A percentile compares a stretch with the other conserved stretches of the same genome.
These are phyloP conservation scores for Penstemon barbatus DNA, from an alignment of 257 asterid genomes.

Conservation along the genomic window DNA sequence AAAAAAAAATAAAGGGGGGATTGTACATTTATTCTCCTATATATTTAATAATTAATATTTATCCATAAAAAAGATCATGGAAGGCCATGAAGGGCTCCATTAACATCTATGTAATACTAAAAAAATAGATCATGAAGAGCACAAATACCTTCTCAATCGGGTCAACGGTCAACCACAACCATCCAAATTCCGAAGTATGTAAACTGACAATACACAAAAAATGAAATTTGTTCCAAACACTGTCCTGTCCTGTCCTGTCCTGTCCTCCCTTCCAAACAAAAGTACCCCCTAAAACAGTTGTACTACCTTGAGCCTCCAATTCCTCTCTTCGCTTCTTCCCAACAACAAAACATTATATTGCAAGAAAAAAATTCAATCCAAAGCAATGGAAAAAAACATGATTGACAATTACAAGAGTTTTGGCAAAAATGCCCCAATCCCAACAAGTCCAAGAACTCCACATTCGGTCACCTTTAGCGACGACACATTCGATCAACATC, in stretches of 20 bases:
- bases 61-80: no score
- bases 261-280: not conserved
- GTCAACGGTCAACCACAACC: not conserved
- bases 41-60: no score
- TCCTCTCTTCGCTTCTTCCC: conserved; percentile 5
- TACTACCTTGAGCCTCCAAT: conserved; percentile 21
- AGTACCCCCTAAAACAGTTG: conserved; percentile 12
- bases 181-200: not conserved
- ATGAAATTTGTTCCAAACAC: not conserved
- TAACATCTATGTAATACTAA: no score
- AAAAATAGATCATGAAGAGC: no score
- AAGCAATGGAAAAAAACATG: conserved; percentile 41
- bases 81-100: no score
- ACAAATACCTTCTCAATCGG: not conserved
- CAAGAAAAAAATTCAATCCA: not conserved
- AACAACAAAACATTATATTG: not conserved
- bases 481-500: conserved; percentile 11
- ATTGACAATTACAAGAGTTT: conserved; percentile 33
- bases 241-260: not conserved
- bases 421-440: conserved; percentile 21
- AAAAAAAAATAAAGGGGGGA: no score
- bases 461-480: conserved; percentile 11
- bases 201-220: not conserved
- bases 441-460: conserved; percentile 19
- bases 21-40: no score